Evolutionary conservation across 352 stramenopile species (phyloP), one percentile per base, ranked within the genome.

Genomic region (Phytopythium vexans): DNA sequence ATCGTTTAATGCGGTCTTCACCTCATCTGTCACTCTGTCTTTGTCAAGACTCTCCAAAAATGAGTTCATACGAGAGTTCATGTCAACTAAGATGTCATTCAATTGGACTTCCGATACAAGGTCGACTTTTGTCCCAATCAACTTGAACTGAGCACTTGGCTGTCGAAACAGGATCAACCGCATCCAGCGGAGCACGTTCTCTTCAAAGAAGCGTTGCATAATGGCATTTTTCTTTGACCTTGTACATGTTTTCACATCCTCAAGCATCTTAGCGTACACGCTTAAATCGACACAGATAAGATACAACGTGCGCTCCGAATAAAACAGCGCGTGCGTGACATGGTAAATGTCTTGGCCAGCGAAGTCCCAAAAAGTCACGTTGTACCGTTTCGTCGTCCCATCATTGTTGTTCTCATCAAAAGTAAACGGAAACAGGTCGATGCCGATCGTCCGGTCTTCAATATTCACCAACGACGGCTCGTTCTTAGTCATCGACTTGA

Each of bases 381-480:
- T 35, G 33, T 57, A 65, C 16, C 57, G 8, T 3, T n/a, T 35
- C 41, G 41, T 16, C 41, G 7, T 14, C 7, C 9, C 36, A 10
- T 32, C 16, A 1, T 55, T 39, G 4, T 35, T 37, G 8, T 8
- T 50, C 52, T 59, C 63, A 33, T 46, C 45, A n/a, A 74, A 74
- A 3, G 50, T 15, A 34, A 58, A 71, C 3, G 61, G 31, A 14
- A 69, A 59, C 6, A 74, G 42, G 12, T 76, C 63, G 15, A 76
- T 70, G 6, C 67, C 67, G 43, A 72, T 66, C 3, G 67, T 76
- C 3, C 67, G 67, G 15, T 60, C 39, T 36, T 72, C 63, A 10
- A 58, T 57, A 6, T 51, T 31, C 15, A 63, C 57, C 4, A 70
- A 47, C 1, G 38, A 54, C 4, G 54, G 34, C 16, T 37, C 9